Evolutionary conservation across 208 protist genomes (phyloP), one percentile per base, ranked within the genome.

Genomic region (Willaertia magna): DNA sequence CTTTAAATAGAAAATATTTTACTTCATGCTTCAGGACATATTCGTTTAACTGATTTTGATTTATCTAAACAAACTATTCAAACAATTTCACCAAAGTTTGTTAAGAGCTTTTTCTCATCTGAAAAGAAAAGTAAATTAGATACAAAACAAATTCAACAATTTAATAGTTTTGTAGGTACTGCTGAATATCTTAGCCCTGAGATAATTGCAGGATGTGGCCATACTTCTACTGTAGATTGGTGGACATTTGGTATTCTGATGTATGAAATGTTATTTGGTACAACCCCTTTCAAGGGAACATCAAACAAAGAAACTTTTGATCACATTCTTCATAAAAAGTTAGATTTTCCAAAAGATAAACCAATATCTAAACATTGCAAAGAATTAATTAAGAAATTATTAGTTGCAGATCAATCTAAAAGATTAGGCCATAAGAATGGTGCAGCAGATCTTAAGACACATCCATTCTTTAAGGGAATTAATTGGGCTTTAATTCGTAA

Each of bases 181-280:
- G 75, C 87, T 20, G 91, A 93, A 82, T 93, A 94, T 47, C 88
- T 93, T 34, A 67, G 92, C 14, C 91, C 91, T 30, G 91, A 93
- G 30, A 75, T 93, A 20, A 61, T 94, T 52, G 30, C 39, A 22
- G 90, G 89, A 46, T 74, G 16, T 47, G 88, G 88, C 39, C 90
- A 94, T 85, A 88, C 59, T 14, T 84, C 83, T 46, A 86, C 90
- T 18, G 89, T 92, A 1, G 91, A 93, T 55, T 94, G 86, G 87
- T 93, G 91, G 91, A 79, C 85, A 18, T 85, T 93, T 43, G 91
- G 91, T 30, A 90, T 93, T 42, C 84, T 93, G 7, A 86, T 89
- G n/a, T 93, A 92, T 43, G 91, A 93, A 82, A 89, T 93, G 85
- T 55, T 94, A 12, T 87, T 85, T 51, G 91, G 91, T 20, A 59